phyloP scores from a whole-genome alignment of 306 rosid species.

The Fragaria ananassa region DNA sequence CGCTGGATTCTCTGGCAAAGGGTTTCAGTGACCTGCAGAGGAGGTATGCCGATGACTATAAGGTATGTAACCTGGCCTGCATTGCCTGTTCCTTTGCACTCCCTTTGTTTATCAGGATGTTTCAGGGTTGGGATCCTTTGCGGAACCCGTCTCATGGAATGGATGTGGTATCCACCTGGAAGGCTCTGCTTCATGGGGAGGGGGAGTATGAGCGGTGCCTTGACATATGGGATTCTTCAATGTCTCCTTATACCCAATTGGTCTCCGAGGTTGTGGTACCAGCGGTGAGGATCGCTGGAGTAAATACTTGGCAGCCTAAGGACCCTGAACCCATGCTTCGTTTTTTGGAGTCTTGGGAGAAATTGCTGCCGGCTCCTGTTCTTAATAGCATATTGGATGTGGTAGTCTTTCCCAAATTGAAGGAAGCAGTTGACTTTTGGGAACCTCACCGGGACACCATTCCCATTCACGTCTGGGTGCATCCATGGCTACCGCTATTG shows the following conservation, averaged over 20 bases:
- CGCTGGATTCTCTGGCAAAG: constrained; percentile 69
- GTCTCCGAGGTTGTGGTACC: constrained; percentile 86
- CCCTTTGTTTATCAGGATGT: constrained; percentile 72
- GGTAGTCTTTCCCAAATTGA: constrained; percentile 71
- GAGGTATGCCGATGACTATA: constrained; percentile 57
- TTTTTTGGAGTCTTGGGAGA: constrained; percentile 82
- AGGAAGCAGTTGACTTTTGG: constrained; percentile 79
- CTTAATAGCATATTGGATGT: constrained; percentile 60
- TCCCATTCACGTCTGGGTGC: constrained; percentile 93
- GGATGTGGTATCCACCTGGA: constrained; percentile 69
- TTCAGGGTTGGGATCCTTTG: constrained; percentile 94
- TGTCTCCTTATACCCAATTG: constrained; percentile 67
- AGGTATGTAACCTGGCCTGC: constrained; percentile 77
- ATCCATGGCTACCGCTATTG: constrained; percentile 89
- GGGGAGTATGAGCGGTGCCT: constrained; percentile 27
- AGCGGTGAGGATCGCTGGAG: constrained; percentile 77
- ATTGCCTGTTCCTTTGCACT: constrained; percentile 82
- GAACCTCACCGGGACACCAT: constrained; percentile 88
- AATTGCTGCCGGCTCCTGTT: constrained; percentile 64
- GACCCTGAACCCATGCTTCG: constrained; percentile 92
- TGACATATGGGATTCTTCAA: constrained; percentile 67
- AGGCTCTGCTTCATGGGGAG: constrained; percentile 60
- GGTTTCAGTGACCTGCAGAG: constrained; percentile 54
- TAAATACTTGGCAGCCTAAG: constrained; percentile 87
- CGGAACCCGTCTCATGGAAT: constrained; percentile 66